Evolutionary conservation across 208 protist genomes (phyloP), one percentile per base, ranked within the genome.

Genomic region (Blastocrithidia nonstop): DNA sequence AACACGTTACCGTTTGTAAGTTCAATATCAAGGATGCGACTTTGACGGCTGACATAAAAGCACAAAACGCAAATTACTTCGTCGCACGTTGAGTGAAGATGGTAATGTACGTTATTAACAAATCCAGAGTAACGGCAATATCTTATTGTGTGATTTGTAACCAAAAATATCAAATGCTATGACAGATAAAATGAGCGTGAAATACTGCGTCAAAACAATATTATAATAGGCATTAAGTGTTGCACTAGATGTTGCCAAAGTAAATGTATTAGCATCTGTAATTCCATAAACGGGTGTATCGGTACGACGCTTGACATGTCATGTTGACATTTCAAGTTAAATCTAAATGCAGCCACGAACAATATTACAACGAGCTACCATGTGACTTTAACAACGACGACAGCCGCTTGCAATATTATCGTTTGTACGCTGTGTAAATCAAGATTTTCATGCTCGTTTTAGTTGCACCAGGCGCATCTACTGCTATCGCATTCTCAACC

Each of bases 401-500:
- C 71, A 84, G 57, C 76, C 79, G 4, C 61, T 93, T 24, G 83
- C 79, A 21, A 45, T 93, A 25, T 57, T 93, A 7, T 57, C 50
- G 43, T 93, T 69, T 47, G 61, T 80, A 25, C 76, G 56, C 16
- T 88, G 82, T 60, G 48, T 37, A 17, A 83, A 81, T 31, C 79
- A 80, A 38, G 62, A 82, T 40, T 93, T 88, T 37, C 84, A 93
- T 54, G 84, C 84, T 15, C 76, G 84, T n/a, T 75, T 88, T 50
- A 57, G 43, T 27, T 79, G 70, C 0, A 57, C 81, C 49, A 61
- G 74, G 28, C 71, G 84, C 3, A 62, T 89, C 19, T 93, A 93
- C 63, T 72, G 71, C 41, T 93, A 93, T 50, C 84, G 84, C 42
- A 85, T 93, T 32, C 62, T 87, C n/a, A 93, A 93, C 57, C 78